Conservation (phyloP, 352 stramenopile genomes). For the Globisporangium parvum region DNA sequence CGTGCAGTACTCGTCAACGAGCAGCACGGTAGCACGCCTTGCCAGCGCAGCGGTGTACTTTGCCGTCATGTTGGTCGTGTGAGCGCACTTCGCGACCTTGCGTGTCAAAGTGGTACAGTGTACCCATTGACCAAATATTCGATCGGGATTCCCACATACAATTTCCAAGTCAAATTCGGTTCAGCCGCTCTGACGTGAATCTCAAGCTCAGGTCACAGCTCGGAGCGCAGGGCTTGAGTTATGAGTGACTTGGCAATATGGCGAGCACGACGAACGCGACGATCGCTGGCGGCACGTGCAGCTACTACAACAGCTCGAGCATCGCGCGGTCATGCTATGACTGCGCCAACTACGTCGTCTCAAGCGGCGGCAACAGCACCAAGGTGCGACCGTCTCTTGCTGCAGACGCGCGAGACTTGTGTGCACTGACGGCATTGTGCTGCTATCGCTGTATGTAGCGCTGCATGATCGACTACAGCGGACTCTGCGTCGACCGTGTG, state of each 20-base stretch:
- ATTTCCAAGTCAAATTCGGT: no score
- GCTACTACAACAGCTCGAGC: background rate
- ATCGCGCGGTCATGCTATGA: conserved; percentile 29
- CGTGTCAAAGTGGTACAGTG: background rate
- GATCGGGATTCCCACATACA: no score
- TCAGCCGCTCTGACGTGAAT: no score
- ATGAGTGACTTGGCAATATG: background rate
- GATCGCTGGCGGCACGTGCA: background rate
- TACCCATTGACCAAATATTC: background rate
- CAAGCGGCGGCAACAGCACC: conserved; percentile 1
- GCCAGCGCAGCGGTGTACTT: no score
- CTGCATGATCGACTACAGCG: conserved; percentile 4
- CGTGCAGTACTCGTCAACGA: no score
- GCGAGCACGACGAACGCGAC: background rate
- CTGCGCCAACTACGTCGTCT: conserved; percentile 26
- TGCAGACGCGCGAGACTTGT: no score
- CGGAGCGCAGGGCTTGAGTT: no score
- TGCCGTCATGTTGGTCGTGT: no score
- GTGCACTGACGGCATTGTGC: background rate
- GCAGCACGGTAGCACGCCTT: no score
- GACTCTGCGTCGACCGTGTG: background rate
- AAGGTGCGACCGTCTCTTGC: conserved; percentile 10
- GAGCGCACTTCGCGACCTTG: no score
- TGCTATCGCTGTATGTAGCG: background rate
- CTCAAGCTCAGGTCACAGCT: no score